These are phyloP conservation scores for Xylaria castorea DNA, from an alignment of 495 filamentous ascomycete species.

Conservation along the genomic window DNA sequence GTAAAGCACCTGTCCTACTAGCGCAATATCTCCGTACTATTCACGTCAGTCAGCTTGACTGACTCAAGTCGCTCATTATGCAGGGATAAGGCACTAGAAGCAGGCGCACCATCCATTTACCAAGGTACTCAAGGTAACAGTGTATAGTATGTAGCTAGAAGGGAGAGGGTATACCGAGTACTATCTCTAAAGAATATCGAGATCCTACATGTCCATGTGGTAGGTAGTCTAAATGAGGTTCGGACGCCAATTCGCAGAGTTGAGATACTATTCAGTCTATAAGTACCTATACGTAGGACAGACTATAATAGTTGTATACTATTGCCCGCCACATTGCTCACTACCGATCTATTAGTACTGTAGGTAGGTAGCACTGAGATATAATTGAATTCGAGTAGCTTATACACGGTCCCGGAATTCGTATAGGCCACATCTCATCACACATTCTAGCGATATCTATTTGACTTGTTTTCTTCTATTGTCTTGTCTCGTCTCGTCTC, in stretches of 20 bases:
- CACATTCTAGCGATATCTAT: not conserved
- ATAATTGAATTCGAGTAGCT: no score
- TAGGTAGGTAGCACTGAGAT: not conserved
- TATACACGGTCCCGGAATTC: not conserved
- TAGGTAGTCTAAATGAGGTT: not conserved
- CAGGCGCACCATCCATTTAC: not conserved
- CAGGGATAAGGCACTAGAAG: not conserved
- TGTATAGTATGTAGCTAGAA: not conserved
- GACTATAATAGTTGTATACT: not conserved
- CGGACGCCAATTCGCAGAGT: not conserved
- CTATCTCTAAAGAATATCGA: not conserved
- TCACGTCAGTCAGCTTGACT: not conserved
- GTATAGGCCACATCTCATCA: not conserved
- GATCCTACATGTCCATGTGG: no score
- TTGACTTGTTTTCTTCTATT: not conserved
- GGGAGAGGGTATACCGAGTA: not conserved
- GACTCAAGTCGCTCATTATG: slow-evolving; percentile 14
- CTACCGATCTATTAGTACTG: no score
- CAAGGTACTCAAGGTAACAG: not conserved
- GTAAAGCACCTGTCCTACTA: not conserved
- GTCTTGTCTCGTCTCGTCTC: not conserved
- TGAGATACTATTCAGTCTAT: not conserved
- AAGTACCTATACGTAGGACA: not conserved
- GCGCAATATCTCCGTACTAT: slow-evolving; percentile 4
- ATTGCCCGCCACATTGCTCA: slow-evolving; percentile 3